Evolutionary conservation across 2,329 filamentous ascomycete species (phyloP), one percentile per base, ranked within the genome.

Genomic region (Phoma sp.): DNA sequence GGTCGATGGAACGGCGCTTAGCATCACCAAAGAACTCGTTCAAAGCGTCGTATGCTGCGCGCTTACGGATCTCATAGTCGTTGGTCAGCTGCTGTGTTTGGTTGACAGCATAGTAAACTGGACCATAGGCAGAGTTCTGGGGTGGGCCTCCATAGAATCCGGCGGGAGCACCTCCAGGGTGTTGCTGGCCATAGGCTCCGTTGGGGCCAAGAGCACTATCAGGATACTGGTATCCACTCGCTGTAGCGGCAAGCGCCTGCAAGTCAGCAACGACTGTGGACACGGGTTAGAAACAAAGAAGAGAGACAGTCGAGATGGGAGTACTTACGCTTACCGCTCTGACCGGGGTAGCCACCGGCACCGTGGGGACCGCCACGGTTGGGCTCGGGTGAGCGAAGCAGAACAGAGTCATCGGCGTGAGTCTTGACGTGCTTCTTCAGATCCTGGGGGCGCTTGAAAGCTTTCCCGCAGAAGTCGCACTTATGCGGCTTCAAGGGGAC

Each of bases 391-490:
- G 85, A 88, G 66, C 85, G 82, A 58, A 86, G 81, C 59, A 86
- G 81, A 36, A 96, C 91, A 37, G 92, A 96, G 78, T 97, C 94
- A 72, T 98, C 94, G 68, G 94, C 94, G 74, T 98, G 94, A 4
- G 94, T 98, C 87, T 98, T 99, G 78, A 98, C 92, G 76, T 99
- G 95, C 82, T 99, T 99, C 87, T 99, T 98, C 70, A 99, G 78
- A 81, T 99, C 95, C 80, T 99, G 95, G 2, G 95, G 95, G 31
- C 95, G 90, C 86, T 99, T 99, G 85, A 99, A 99, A 1, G 93
- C 93, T 82, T 99, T 99, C 74, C 92, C 92, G 74, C 95, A 99
- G 79, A 97, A 96, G 74, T 97, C 93, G 77, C 95, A 99, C 80
- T 97, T 98, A 82, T 99, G 95, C 65, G 95, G 95, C 84, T 99